Conservation (phyloP, 257 asterid genomes). For the Nicotiana tabacum region DNA sequence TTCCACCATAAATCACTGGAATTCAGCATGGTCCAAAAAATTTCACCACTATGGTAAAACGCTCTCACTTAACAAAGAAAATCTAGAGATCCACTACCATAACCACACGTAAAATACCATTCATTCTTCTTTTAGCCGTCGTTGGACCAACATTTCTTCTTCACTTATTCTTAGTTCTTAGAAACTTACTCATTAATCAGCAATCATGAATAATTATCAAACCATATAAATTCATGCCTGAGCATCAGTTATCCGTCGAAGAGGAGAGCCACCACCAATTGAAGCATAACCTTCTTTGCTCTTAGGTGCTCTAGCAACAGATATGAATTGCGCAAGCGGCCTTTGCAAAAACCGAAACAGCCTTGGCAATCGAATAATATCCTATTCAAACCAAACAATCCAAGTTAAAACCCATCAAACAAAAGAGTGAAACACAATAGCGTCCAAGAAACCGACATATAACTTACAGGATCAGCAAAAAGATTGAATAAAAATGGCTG, state of each 20-base stretch:
- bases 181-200: background rate
- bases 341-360: constrained; percentile 87
- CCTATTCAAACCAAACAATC: constrained; percentile 41
- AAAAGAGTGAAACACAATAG: background rate
- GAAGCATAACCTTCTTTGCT: constrained; percentile 99
- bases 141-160: background rate
- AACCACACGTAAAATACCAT: background rate
- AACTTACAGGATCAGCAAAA: constrained; percentile 93
- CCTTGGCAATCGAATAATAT: constrained; percentile 94
- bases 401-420: constrained; percentile 19
- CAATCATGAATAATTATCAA: background rate
- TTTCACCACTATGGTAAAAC: background rate
- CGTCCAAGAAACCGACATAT: too few relatives aligned
- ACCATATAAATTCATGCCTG: constrained; percentile 51
- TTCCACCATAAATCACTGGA: background rate
- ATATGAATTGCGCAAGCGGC: constrained; percentile 93
- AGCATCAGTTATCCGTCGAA: constrained; percentile 93
- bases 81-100: background rate
- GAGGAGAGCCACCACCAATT: constrained; percentile 99
- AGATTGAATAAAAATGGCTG: constrained; percentile 97
- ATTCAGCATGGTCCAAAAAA: background rate
- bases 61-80: background rate
- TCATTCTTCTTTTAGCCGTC: background rate
- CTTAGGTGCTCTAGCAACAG: constrained; percentile 92
- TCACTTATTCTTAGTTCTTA: background rate